Base-by-base conservation (phyloP, 2,329 filamentous ascomycete genomes). In the Alternaria sp. region DNA sequence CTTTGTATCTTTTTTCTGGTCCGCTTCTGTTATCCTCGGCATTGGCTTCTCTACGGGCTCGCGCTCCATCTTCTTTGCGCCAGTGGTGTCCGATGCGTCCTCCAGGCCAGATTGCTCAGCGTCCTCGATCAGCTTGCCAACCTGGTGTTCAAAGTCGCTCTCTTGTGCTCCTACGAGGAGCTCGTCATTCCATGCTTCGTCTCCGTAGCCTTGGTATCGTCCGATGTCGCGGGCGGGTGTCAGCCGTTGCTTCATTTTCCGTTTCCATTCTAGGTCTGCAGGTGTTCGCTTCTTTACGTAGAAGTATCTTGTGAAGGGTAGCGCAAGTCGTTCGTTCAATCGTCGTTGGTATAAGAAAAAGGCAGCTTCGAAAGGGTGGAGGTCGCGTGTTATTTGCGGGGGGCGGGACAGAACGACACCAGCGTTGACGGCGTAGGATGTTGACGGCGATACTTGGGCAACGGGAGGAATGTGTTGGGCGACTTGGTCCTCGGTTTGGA, bases 331-430 rank as follows among this genome's bases (percentile, higher is more conserved):
- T 85, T 99, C 96, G 81, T 98, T 97, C 64, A 99, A 87, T 13
- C 96, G 93, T 74, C 95, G 95, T 83, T 99, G 96, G 84, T 99
- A 99, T 79, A 99, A 93, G 85, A 91, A 97, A 83, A 91, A 98
- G 67, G 95, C 87, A 77, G 93, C 91, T 81, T 99, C 96, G 81
- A 99, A 98, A 12, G 92, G 86, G 32, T 91, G 92, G 57, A 95
- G 89, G 65, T 91, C 86, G 70, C 92, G 91, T 25, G 96, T 98
- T 74, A 99, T 86, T 62, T 96, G 85, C 7, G 96, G 96, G 51
- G 96, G 89, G 26, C 96, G 93, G 49, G 93, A 96, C 67, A 99
- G 89, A 71, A 98, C 88, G 63, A 97, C 86, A 67, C 93, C 91
- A 61, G 89, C 86, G 53, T 81, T 79, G 61, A 85, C 68, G 30